Evolutionary conservation across 371 early-diverging fungal genomes (phyloP), one percentile per base, ranked within the genome.

Genomic region (Actinomortierella ambigua): DNA sequence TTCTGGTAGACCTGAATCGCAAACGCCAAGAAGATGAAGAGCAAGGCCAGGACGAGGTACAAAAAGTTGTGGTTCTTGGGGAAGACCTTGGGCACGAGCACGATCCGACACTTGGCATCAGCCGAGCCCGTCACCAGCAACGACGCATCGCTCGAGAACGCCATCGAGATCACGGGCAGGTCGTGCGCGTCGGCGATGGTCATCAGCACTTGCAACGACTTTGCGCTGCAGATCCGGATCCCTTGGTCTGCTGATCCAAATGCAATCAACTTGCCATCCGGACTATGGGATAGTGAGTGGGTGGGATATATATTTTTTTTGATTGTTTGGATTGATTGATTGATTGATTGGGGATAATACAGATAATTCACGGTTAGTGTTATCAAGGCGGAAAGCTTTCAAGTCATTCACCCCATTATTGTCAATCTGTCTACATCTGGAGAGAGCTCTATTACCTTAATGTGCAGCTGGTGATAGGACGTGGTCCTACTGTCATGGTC

Each of bases 51-150:
- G 29, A 73, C 67, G 57, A 73, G 42, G 57, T 66, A 59, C 20
- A 57, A 66, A 67, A 73, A 73, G 63, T 63, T 73, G 55, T 65
- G 65, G 59, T 73, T 64, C 44, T 57, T 61, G 34, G 79, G 70
- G 65, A 85, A 85, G 15, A 81, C 82, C 56, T 79, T 64, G 22
- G 91, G 91, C 20, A 91, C 66, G 24, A 53, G 50, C 18, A 82
- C 76, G 40, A 88, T 77, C 20, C 79, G 77, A 62, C 88, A 89
- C 1, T 82, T 81, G 47, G 82, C 84, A 52, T 91, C 91, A 1
- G 87, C 88, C 7, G 91, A 91, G 0, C 82, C 90, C 60, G 84
- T 91, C 22, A 83, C 81, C 39, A 91, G 53, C 43, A 82, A 57
- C 4, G 80, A 79, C 34, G 81, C 77, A 48, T 85, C 82, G 42